These are phyloP conservation scores for Fusarium agapanthi DNA, from an alignment of 2,329 filamentous ascomycete species.

Conservation along the genomic window DNA sequence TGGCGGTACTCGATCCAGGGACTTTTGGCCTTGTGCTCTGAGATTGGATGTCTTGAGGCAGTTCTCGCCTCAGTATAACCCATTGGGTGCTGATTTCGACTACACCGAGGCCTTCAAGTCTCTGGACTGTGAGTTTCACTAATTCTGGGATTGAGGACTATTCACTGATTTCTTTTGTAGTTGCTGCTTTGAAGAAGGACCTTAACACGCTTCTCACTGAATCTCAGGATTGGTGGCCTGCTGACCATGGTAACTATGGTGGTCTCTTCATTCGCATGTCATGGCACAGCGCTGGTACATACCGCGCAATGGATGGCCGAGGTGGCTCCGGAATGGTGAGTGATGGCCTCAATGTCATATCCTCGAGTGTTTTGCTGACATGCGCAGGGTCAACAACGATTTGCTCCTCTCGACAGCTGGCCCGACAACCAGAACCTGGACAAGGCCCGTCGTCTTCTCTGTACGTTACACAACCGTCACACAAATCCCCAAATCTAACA, in stretches of 20 bases:
- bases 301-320: slow-evolving; percentile 78
- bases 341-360: not conserved
- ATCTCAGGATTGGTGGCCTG: slow-evolving; percentile 84
- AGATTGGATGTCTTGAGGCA: slow-evolving; percentile 78
- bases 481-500: not conserved
- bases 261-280: slow-evolving; percentile 83
- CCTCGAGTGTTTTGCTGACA: not conserved
- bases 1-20: slow-evolving; percentile 71
- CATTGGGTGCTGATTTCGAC: slow-evolving; percentile 72
- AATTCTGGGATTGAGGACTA: accelerated
- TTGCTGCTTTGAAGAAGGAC: slow-evolving; percentile 76
- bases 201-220: slow-evolving; percentile 76
- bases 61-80: slow-evolving; percentile 70
- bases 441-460: slow-evolving; percentile 81
- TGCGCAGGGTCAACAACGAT: slow-evolving; percentile 73
- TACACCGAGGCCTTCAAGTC: slow-evolving; percentile 77
- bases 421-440: slow-evolving; percentile 81
- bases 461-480: slow-evolving; percentile 40
- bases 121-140: slow-evolving; percentile 59
- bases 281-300: slow-evolving; percentile 83
- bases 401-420: slow-evolving; percentile 83
- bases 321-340: slow-evolving; percentile 71
- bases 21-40: slow-evolving; percentile 80
- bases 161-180: slow-evolving; percentile 37
- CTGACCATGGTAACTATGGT: slow-evolving; percentile 83